Base-by-base conservation (phyloP, 345 rosid species). In the Noccaea bulbosa region DNA sequence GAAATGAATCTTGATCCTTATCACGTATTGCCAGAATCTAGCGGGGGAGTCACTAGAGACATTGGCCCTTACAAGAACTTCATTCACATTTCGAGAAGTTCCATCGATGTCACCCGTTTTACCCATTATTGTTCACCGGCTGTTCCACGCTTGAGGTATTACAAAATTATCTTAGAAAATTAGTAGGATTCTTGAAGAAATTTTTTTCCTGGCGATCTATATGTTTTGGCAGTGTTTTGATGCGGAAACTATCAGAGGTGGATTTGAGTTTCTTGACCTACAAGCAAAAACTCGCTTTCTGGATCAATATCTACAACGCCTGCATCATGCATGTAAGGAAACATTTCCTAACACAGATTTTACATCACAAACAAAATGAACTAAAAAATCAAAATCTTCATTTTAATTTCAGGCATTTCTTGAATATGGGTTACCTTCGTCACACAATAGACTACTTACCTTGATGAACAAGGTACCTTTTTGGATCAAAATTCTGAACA, bases 221-320 rank as follows among this genome's bases (percentile, higher is more conserved):
- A 34, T 47, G 33, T 71, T 35, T 64, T 80, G 70, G 34, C 86
- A 92, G 98, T 83, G 82, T 40, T 67, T 68, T 92, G 82, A 65
- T 88, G 86, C 71, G 75, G 43, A 84, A 80, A 74, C 58, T 92
- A 66, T 79, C 90, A 44, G 83, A 74, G 47, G 90, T 84, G 8
- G 93, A 90, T 66, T 78, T 90, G 75, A 79, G 84, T 66, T 85
- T 83, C 81, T 76, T 90, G 82, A 85, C 88, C 64, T 83, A 90
- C 78, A 90, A 90, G 87, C 96, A 92, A 83, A 92, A 90, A 87
- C 83, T 92, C 5, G 95, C 98, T 41, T 92, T 92, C 81, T 90
- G 96, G 96, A 87, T 92, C 78, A 90, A 92, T 41, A 77, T 87
- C 80, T 92, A 88, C 81, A 92, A 90, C 62, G 86, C 96, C 79